Conservation (phyloP, 2,329 filamentous ascomycete species). For the Gremmenia infestans region DNA sequence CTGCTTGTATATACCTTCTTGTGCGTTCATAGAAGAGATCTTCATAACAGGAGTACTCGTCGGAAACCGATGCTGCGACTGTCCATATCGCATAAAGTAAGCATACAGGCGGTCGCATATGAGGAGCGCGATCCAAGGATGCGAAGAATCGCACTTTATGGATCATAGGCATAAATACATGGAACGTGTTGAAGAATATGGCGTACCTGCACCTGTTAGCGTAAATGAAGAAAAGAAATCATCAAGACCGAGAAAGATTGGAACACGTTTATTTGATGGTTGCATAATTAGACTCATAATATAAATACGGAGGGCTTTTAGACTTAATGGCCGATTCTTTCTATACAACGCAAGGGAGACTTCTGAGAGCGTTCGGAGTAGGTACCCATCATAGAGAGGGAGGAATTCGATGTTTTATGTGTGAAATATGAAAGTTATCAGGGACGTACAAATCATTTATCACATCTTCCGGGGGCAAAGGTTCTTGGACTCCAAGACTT, state of each 20-base stretch:
- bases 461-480: constrained; percentile 70
- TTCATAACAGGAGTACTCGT: constrained; percentile 67
- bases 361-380: not conserved
- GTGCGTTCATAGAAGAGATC: constrained; percentile 78
- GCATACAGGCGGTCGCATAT: constrained; percentile 75
- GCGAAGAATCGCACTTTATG: constrained; percentile 72
- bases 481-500: constrained; percentile 74
- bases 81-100: constrained; percentile 86
- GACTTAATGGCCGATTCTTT: not conserved
- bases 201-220: constrained; percentile 48
- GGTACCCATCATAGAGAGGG: not conserved
- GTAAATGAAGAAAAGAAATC: not conserved
- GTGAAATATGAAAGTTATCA: constrained; percentile 2
- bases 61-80: constrained; percentile 64
- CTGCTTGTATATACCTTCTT: constrained; percentile 75
- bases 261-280: not conserved
- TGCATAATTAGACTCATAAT: not conserved
- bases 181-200: constrained; percentile 70
- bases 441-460: constrained; percentile 72
- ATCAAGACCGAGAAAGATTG: not conserved
- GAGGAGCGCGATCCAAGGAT: constrained; percentile 64
- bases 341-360: not conserved
- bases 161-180: constrained; percentile 70
- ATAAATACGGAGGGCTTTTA: not conserved
- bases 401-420: constrained; percentile 4